phyloP scores from a whole-genome alignment of 2,329 filamentous ascomycete genomes.

The Grosmannia serpens region DNA sequence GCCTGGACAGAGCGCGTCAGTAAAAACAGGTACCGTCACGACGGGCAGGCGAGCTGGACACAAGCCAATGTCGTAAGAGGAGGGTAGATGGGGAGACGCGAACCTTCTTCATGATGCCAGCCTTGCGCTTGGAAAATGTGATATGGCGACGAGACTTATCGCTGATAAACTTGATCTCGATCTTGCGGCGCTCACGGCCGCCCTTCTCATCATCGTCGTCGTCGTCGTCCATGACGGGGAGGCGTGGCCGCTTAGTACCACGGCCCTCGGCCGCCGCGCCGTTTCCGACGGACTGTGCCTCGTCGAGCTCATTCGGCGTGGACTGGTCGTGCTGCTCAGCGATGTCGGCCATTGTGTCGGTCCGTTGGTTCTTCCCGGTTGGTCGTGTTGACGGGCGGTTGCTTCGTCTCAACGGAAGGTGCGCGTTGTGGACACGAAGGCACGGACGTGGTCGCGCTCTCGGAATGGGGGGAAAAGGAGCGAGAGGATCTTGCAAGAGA shows the following conservation, averaged over 20 bases:
- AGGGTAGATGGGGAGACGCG: slow-evolving; percentile 22
- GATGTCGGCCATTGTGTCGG: slow-evolving; percentile 58
- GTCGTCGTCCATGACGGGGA: slow-evolving; percentile 78
- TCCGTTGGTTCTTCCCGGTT: neutral
- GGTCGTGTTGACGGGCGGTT: neutral
- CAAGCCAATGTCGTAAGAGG: neutral
- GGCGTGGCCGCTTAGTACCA: slow-evolving; percentile 81
- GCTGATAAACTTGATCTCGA: slow-evolving; percentile 99
- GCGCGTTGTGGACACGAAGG: neutral
- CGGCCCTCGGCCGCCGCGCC: slow-evolving; percentile 59
- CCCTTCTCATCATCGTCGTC: slow-evolving; percentile 98
- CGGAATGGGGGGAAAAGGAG: neutral
- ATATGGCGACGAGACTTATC: slow-evolving; percentile 99
- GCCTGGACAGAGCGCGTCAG: slow-evolving; percentile 36
- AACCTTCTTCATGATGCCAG: slow-evolving; percentile 99
- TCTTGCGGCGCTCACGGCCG: slow-evolving; percentile 95
- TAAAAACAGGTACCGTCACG: neutral
- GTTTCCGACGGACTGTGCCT: slow-evolving; percentile 61
- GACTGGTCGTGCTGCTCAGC: slow-evolving; percentile 67
- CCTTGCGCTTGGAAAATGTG: slow-evolving; percentile 99
- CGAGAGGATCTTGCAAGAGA: neutral
- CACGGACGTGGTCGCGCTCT: neutral
- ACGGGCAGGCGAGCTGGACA: neutral
- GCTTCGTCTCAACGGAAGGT: neutral
- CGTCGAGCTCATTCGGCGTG: slow-evolving; percentile 63